A percentile compares a stretch with the other conserved stretches of the same genome.
Evolutionary conservation across 306 rosid genomes (phyloP).

Genomic region (Vigna angularis): DNA sequence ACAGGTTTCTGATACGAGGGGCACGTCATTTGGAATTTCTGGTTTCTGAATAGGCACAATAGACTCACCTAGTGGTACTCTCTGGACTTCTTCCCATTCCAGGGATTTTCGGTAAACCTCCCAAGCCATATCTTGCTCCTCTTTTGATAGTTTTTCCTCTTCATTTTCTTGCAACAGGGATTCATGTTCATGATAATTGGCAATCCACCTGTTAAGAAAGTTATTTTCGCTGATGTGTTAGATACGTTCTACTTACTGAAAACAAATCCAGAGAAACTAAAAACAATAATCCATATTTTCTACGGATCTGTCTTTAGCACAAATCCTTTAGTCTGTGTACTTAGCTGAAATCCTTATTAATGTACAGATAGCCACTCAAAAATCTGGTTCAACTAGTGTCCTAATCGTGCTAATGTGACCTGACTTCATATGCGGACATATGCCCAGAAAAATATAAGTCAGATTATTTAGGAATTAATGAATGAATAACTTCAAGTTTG

Average conservation of each 20-base stretch:
- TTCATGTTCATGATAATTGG: conserved; percentile 88
- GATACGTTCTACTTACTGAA: background rate
- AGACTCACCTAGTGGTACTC: conserved; percentile 62
- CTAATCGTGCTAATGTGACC: background rate
- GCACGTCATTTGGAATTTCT: conserved; percentile 31
- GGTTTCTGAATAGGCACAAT: conserved; percentile 55
- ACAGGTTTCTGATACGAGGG: conserved; percentile 43
- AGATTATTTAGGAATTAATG: background rate
- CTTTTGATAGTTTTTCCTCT: conserved; percentile 92
- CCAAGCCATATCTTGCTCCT: conserved; percentile 99
- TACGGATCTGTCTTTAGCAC: background rate
- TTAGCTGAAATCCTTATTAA: background rate
- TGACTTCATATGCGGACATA: background rate
- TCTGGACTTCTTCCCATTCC: conserved; percentile 94
- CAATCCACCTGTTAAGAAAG: conserved; percentile 76
- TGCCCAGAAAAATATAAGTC: background rate
- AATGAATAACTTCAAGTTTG: background rate
- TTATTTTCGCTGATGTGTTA: conserved; percentile 34
- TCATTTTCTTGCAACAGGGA: conserved; percentile 91
- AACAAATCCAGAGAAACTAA: conserved; percentile 20
- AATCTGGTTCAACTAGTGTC: background rate
- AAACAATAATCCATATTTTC: conserved; percentile 4
- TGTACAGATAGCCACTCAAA: conserved; percentile 15
- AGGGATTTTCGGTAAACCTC: conserved; percentile 78
- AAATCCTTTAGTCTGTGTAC: background rate